These are phyloP conservation scores for Wickerhamomyces chambardii DNA, from an alignment of 805 yeast species.

Conservation along the genomic window DNA sequence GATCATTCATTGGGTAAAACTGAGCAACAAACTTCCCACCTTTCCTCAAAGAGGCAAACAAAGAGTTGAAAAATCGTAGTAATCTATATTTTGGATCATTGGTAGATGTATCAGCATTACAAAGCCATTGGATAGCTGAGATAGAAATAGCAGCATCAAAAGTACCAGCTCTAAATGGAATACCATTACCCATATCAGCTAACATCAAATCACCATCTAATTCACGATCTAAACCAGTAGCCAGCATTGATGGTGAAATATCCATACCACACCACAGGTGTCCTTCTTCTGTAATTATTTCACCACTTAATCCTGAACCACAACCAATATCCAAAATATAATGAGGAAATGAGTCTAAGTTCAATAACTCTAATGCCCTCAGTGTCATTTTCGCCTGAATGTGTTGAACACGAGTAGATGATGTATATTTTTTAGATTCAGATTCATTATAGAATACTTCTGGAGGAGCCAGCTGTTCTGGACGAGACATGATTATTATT, in stretches of 20 bases:
- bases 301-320: conserved; percentile 95
- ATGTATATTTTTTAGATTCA: conserved; percentile 85
- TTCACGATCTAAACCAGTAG: conserved; percentile 86
- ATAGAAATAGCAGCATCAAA: conserved; percentile 96
- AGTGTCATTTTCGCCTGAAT: conserved; percentile 97
- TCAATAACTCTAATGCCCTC: conserved; percentile 81
- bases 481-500: conserved; percentile 66
- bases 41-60: conserved; percentile 77
- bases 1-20: conserved; percentile 89
- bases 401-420: conserved; percentile 94
- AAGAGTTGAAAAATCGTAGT: conserved; percentile 75
- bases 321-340: conserved; percentile 89
- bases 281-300: conserved; percentile 87
- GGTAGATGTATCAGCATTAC: conserved; percentile 83
- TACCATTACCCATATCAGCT: conserved; percentile 89
- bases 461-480: conserved; percentile 95
- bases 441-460: conserved; percentile 88
- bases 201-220: conserved; percentile 90
- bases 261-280: conserved; percentile 96
- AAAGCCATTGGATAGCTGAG: conserved; percentile 95
- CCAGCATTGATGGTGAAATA: conserved; percentile 92
- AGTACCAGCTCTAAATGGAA: conserved; percentile 93
- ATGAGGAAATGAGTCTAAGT: conserved; percentile 56
- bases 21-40: conserved; percentile 98
- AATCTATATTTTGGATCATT: conserved; percentile 82